Base-by-base conservation (phyloP, 441 rosid species). In the Gossypium schwendimanii region DNA sequence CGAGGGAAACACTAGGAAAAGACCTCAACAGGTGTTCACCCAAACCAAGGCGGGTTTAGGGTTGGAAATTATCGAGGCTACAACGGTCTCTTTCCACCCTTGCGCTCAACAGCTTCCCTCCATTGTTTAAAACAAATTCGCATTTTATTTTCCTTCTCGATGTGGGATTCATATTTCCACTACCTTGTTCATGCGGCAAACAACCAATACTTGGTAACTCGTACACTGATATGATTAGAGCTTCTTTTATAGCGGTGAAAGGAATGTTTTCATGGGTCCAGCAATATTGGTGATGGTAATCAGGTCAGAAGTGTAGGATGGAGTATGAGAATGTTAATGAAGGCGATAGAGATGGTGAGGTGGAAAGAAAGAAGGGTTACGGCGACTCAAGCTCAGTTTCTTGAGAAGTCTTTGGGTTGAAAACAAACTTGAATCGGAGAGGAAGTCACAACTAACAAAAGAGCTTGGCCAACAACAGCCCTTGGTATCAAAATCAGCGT, bases 391-490 rank as follows among this genome's bases (percentile, higher is more conserved):
- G 83, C 86, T 59, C 81, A 82, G 68, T 78, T 81, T 59, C 89
- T 89, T 31, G 91, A 91, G 77, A 73, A 85, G 73, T 70, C 89
- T 91, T 52, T 84, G 81, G 45, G 79, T 73, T 17, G 93, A 86
- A 55, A 91, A 85, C 76, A 83, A 82, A 76, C 93, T 91, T 59
- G 91, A 89, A 69, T 88, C 89, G 11, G 88, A 87, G 10, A 84
- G 84, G 78, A 89, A 89, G 63, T 69, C 78, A 53, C 86, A 84
- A 62, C 84, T 88, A 1, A 91, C 93, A 0, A 74, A 78, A 24
- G 87, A 86, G 63, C 79, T 91, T 33, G 89, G 92, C 2, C 44
- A 88, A 81, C 93, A 88, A 81, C 93, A 81, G 77, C 91, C 95
- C 24, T 50, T 89, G 93, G 93, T 87, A 85, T 78, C 89, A 88